Evolutionary conservation across 768 basidiomycete genomes (phyloP), one percentile per base, ranked within the genome.

Genomic region (Podaxis rugospora): DNA sequence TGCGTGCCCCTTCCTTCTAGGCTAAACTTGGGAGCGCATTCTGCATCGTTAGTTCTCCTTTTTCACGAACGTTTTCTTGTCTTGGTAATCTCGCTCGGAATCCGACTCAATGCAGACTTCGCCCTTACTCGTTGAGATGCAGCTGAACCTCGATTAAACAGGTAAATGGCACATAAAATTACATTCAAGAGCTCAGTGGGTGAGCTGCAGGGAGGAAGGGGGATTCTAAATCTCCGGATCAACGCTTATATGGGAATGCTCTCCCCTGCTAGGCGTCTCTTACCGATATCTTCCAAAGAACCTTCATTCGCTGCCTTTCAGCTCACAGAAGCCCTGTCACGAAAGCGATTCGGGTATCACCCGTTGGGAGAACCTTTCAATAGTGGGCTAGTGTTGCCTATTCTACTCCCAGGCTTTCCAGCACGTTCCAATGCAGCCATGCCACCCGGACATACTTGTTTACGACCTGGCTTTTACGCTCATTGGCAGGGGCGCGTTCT

Each of bases 251-350:
- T 18, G 2, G 57, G 49, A 2, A 46, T 66, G 3, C 21, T 63
- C 13, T 61, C 62, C 1, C 66, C 62, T 7, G 57, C 55, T 21
- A 59, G 66, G 3, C 63, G 62, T 35, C 49, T 66, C 13, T 40
- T 66, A 1, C 51, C 60, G 64, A 68, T 4, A 59, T 68, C 35
- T 52, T 68, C 2, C 56, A 65, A 9, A 55, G 61, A 28, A 65
- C 66, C 37, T 66, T 68, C 42, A 11, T 59, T 18, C 42, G 47
- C 9, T 68, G 66, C 40, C 57, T 68, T 13, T 64, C 66, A 4
- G 46, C 53, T 5, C 11, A n/a, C 16, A 63, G 62, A 18, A 66
- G 64, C 39, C 39, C 66, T 9, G 57, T 57, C 9, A 65, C 65
- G 65, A 61, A 57, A 28, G 36, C 44, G 4, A 61, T 21, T 0